Evolutionary conservation across 164 flowering plant species (phyloP).

Genomic region (Tetracentron sinense): DNA sequence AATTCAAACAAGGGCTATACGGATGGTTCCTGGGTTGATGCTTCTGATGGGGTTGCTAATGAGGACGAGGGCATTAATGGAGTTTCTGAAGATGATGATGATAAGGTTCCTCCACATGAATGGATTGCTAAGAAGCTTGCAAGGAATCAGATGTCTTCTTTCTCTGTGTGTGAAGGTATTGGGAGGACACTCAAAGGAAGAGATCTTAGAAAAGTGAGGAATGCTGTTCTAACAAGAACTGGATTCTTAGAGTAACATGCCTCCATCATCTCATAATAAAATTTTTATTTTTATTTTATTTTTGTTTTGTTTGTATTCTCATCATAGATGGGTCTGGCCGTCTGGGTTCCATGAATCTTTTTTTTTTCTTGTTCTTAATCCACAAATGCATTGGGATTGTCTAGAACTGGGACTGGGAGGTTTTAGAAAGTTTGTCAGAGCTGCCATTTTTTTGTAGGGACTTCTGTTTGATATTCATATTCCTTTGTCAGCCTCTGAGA

Average conservation of each 20-base stretch:
- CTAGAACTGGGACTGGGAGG: too few relatives aligned
- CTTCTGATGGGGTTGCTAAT: constrained; percentile 12
- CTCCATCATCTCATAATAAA: not conserved
- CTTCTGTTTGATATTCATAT: too few relatives aligned
- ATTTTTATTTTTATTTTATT: too few relatives aligned
- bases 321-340: too few relatives aligned
- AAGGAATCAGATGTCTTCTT: constrained; percentile 47
- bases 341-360: too few relatives aligned
- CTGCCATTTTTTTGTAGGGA: too few relatives aligned
- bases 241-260: constrained; percentile 49
- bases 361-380: too few relatives aligned
- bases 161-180: constrained; percentile 66
- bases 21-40: constrained; percentile 14
- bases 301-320: too few relatives aligned
- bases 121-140: constrained; percentile 41
- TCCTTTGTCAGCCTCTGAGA: too few relatives aligned
- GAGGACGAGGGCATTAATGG: constrained; percentile 13
- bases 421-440: too few relatives aligned
- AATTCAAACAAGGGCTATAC: constrained; percentile 18
- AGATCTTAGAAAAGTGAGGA: constrained; percentile 59
- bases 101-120: constrained; percentile 56
- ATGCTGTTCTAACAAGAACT: constrained; percentile 53
- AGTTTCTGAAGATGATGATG: constrained; percentile 19
- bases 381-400: too few relatives aligned
- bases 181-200: constrained; percentile 76